Evolutionary conservation across 2,329 filamentous ascomycete species (phyloP).

Genomic region (Hymenoscyphus scutula): DNA sequence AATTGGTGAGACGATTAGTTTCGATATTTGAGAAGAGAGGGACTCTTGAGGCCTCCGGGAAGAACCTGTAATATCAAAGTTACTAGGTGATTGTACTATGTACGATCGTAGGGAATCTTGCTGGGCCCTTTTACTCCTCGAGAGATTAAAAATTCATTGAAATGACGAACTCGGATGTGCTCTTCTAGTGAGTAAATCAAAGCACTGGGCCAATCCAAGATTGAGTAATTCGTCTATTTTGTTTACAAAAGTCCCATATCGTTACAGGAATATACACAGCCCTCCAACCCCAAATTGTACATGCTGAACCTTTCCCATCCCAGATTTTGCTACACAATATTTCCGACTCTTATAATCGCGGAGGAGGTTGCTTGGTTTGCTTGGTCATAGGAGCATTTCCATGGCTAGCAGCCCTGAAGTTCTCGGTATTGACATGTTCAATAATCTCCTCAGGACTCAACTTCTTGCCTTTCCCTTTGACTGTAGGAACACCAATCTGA

Average conservation of each 20-base stretch:
- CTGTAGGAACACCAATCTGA: slow-evolving; percentile 49
- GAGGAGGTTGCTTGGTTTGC: slow-evolving; percentile 12
- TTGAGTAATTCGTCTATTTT: slow-evolving; percentile 1
- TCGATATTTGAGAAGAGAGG: too few relatives aligned
- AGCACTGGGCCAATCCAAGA: background rate
- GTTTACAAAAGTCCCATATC: slow-evolving; percentile 8
- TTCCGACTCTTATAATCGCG: background rate
- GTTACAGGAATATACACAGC: slow-evolving; percentile 15
- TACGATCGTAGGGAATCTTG: too few relatives aligned
- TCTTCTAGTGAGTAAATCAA: too few relatives aligned
- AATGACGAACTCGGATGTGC: too few relatives aligned
- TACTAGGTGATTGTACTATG: too few relatives aligned
- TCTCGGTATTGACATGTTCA: slow-evolving; percentile 54
- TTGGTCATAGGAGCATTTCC: slow-evolving; percentile 34
- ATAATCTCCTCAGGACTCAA: slow-evolving; percentile 55
- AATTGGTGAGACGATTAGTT: too few relatives aligned
- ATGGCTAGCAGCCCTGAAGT: slow-evolving; percentile 38
- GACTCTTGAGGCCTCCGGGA: too few relatives aligned
- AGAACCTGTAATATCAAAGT: too few relatives aligned
- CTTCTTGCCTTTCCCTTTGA: slow-evolving; percentile 36
- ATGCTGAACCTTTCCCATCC: background rate
- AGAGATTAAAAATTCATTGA: too few relatives aligned
- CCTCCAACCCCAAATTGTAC: slow-evolving; percentile 4
- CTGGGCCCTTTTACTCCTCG: too few relatives aligned
- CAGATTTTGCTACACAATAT: background rate